Conservation (phyloP, 768 basidiomycete species). For the Boletus pseudopeckii region DNA sequence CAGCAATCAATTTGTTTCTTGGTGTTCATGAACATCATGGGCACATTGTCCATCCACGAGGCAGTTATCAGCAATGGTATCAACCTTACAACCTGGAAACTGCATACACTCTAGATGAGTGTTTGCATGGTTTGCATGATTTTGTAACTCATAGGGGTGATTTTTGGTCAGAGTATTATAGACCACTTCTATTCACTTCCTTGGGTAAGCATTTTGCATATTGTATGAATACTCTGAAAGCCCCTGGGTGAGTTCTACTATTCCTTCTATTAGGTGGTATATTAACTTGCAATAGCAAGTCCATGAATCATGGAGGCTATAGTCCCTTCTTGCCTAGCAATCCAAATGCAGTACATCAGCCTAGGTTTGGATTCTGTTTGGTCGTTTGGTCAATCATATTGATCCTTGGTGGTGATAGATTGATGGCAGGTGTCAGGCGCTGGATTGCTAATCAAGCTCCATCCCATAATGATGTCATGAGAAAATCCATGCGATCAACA, state of each 20-base stretch:
- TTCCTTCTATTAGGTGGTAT: background rate
- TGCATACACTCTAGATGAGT: constrained; percentile 64
- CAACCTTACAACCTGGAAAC: constrained; percentile 64
- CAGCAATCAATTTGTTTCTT: constrained; percentile 96
- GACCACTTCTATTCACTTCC: constrained; percentile 79
- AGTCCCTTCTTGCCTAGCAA: constrained; percentile 75
- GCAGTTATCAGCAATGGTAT: constrained; percentile 86
- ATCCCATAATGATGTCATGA: constrained; percentile 38
- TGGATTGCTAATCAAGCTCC: constrained; percentile 66
- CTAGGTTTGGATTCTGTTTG: constrained; percentile 30
- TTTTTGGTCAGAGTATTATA: constrained; percentile 89
- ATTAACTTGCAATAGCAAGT: constrained; percentile 48
- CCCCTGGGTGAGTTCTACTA: constrained; percentile 59
- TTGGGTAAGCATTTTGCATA: constrained; percentile 87
- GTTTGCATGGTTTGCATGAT: constrained; percentile 54
- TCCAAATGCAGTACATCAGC: constrained; percentile 33
- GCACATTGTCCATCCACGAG: constrained; percentile 49
- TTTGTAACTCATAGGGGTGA: constrained; percentile 63
- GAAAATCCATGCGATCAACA: constrained; percentile 37
- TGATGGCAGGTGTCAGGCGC: constrained; percentile 74
- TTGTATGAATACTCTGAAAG: constrained; percentile 86
- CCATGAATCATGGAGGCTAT: constrained; percentile 58
- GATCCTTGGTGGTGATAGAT: constrained; percentile 35
- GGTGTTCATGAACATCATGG: constrained; percentile 62
- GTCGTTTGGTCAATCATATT: constrained; percentile 22